Evolutionary conservation across 139 green algal genomes (phyloP), one percentile per base, ranked within the genome.

Genomic region (Chlamydomonas sphaeroides): DNA sequence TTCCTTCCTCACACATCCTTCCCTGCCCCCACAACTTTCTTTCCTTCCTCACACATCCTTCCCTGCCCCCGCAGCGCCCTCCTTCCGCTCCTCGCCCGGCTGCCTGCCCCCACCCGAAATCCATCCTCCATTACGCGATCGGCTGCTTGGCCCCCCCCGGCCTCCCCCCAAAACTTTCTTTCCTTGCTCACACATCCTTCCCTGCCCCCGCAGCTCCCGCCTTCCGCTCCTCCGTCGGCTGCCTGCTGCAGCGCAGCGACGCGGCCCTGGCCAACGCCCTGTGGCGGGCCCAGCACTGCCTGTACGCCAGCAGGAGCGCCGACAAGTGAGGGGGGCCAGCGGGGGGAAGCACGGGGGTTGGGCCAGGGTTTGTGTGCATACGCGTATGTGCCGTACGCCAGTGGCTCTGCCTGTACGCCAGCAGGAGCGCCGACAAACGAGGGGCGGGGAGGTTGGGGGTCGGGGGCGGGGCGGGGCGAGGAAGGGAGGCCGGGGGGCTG

Each of bases 251-350:
- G 6, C 72, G 72, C 10, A 14, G 72, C 18, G 72, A 79, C 56
- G 28, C 38, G 11, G 8, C 36, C 5, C 57, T 79, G 25, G 56
- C 56, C 10, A 56, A 79, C 28, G 72, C 72, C 26, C 56, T 79
- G 56, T 79, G 65, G 33, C 72, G 72, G 56, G 57, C 65, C 18
- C 72, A 79, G 53, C 62, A 79, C 72, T 68, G 72, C 36, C 53
- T 79, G 56, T 28, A 23, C 11, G 59, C 1, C 11, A 38, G 59
- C 70, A 65, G 38, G 59, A 38, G n/a, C 59, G 59, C 30, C 3
- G 59, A 66, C n/a, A 36, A 21, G 59, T 66, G 59, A 21, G 59
- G 30, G n/a, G n/a, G 5, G 5, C 30, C 14, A 11, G 30, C 11
- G n/a, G n/a, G 59, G n/a, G n/a, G 59, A 0, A 25, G n/a, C 2